Evolutionary conservation across 2,329 filamentous ascomycete genomes (phyloP).

Genomic region (Aspergillus tamarii): DNA sequence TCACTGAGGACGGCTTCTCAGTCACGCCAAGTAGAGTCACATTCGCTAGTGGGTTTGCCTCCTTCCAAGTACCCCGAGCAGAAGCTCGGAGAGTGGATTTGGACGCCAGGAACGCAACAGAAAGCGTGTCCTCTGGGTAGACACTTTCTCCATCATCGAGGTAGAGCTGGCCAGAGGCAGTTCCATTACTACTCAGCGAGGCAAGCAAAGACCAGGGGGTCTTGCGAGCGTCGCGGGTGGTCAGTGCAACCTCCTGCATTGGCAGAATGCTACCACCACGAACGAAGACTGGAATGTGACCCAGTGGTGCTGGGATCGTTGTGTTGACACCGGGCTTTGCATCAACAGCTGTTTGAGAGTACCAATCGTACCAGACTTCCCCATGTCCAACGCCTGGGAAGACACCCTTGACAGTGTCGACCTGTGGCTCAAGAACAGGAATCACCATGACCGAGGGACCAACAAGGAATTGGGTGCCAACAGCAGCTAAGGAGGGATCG

Average conservation of each 20-base stretch:
- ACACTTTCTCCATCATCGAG: constrained; percentile 76
- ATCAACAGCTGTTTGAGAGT: constrained; percentile 63
- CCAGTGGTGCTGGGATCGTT: constrained; percentile 63
- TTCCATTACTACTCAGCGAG: constrained; percentile 59
- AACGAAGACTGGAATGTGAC: constrained; percentile 72
- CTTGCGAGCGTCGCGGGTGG: constrained; percentile 63
- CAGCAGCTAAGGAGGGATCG: constrained; percentile 67
- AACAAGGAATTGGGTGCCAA: constrained; percentile 73
- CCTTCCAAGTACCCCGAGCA: constrained; percentile 57
- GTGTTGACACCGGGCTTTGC: constrained; percentile 59
- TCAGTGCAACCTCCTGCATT: constrained; percentile 68
- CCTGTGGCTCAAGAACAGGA: constrained; percentile 65
- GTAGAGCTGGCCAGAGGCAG: constrained; percentile 66
- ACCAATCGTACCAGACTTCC: constrained; percentile 78
- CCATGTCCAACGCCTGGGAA: constrained; percentile 67
- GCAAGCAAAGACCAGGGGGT: constrained; percentile 70
- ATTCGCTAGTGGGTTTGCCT: constrained; percentile 62
- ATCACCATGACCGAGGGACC: constrained; percentile 68
- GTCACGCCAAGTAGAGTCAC: constrained; percentile 65
- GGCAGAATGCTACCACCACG: constrained; percentile 70
- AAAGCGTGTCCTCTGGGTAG: constrained; percentile 57
- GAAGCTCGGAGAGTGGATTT: constrained; percentile 51
- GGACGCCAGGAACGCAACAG: constrained; percentile 47
- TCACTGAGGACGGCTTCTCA: constrained; percentile 47
- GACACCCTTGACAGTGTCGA: constrained; percentile 65